Percentiles rank a stretch among this genome's conserved stretches.
Evolutionary conservation across 352 stramenopile genomes (phyloP).

Genomic region (Phytopythium boreale): DNA sequence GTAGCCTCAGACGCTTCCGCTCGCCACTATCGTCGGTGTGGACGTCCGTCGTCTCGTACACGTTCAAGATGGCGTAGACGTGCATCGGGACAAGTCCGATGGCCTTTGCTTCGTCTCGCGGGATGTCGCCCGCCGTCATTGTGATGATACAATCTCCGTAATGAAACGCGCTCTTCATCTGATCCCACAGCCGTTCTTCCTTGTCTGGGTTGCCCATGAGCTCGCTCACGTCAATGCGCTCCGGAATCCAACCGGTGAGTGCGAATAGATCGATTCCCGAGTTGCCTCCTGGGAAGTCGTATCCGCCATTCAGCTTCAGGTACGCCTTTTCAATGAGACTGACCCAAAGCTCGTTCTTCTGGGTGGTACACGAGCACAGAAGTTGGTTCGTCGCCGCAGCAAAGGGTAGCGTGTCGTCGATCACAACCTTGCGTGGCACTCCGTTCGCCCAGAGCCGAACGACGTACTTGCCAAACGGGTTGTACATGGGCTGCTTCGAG

Average conservation of each 20-base stretch:
- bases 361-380: constrained; percentile 82
- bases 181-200: constrained; percentile 95
- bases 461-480: constrained; percentile 94
- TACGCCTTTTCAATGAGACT: constrained; percentile 98
- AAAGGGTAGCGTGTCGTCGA: constrained; percentile 95
- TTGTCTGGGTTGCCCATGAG: constrained; percentile 85
- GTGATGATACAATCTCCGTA: constrained; percentile 98
- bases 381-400: constrained; percentile 60
- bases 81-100: constrained; percentile 95
- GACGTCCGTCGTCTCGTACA: constrained; percentile 71
- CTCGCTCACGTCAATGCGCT: constrained; percentile 80
- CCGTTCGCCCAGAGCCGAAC: constrained; percentile 97
- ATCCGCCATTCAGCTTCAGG: constrained; percentile 97
- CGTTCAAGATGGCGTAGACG: constrained; percentile 95
- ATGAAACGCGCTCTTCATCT: constrained; percentile 91
- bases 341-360: constrained; percentile 89
- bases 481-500: constrained; percentile 73
- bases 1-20: constrained; percentile 58
- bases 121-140: constrained; percentile 89
- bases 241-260: constrained; percentile 98
- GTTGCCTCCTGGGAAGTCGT: constrained; percentile 97
- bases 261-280: constrained; percentile 97
- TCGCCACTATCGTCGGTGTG: constrained; percentile 13
- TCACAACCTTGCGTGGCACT: constrained; percentile 89
- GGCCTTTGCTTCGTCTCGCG: constrained; percentile 54